phyloP scores from a whole-genome alignment of 140 eudicot species.

The Flaveria floridana region DNA sequence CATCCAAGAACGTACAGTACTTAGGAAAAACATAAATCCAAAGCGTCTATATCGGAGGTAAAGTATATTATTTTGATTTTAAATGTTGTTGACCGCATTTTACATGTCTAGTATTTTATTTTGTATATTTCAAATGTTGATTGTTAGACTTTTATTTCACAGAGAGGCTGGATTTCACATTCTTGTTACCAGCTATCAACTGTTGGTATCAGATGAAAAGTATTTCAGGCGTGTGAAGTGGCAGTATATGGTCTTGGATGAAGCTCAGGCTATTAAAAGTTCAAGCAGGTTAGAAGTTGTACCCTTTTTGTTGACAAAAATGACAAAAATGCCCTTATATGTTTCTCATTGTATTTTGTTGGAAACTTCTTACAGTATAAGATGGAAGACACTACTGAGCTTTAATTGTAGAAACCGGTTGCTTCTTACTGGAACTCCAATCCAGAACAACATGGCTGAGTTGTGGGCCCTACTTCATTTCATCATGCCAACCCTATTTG shows the following conservation, averaged over 20 bases:
- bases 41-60: constrained; percentile 95
- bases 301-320: constrained; percentile 8
- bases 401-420: constrained; percentile 96
- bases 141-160: constrained; percentile 15
- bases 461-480: constrained; percentile 98
- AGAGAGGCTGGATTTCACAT: constrained; percentile 99
- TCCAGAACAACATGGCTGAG: constrained; percentile 99
- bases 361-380: constrained; percentile 60
- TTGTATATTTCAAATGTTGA: not conserved
- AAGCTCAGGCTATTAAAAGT: constrained; percentile 98
- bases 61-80: not conserved
- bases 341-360: constrained; percentile 29
- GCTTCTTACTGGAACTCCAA: constrained; percentile 98
- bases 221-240: constrained; percentile 88
- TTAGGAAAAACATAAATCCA: constrained; percentile 89
- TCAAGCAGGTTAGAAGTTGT: constrained; percentile 56
- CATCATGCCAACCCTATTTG: constrained; percentile 96
- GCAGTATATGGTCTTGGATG: constrained; percentile 99
- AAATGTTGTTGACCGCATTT: constrained; percentile 12
- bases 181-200: constrained; percentile 92
- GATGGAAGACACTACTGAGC: constrained; percentile 98
- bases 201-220: constrained; percentile 90
- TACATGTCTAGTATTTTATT: not conserved
- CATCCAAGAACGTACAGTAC: constrained; percentile 72
- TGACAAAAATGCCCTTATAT: not conserved